phyloP scores from a whole-genome alignment of 805 yeast species.

The Saturnispora saitoi region DNA sequence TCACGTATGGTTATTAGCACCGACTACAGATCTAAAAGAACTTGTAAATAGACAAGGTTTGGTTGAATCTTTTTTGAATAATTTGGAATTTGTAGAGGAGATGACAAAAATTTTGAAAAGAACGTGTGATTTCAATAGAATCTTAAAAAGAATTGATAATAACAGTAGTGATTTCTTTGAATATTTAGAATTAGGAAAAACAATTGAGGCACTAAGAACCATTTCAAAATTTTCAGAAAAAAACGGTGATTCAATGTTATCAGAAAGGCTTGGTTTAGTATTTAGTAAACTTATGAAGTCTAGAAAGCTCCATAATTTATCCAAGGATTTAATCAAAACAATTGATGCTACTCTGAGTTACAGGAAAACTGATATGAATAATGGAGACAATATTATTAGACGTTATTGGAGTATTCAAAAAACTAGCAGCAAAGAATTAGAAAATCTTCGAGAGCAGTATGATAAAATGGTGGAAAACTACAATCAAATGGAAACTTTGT shows the following conservation, averaged over 20 bases:
- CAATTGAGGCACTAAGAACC: conserved; percentile 22
- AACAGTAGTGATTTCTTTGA: conserved; percentile 25
- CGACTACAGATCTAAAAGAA: conserved; percentile 51
- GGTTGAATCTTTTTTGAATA: conserved; percentile 36
- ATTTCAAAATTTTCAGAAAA: conserved; percentile 20
- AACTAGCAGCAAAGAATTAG: conserved; percentile 17
- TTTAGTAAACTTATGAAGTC: conserved; percentile 16
- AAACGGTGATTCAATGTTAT: conserved; percentile 4
- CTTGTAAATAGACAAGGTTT: conserved; percentile 48
- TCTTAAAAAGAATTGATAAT: conserved; percentile 49
- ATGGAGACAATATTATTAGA: conserved; percentile 22
- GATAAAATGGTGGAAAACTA: conserved; percentile 13
- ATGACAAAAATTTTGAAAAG: conserved; percentile 33
- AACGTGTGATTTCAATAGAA: conserved; percentile 50
- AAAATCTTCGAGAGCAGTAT: conserved; percentile 17
- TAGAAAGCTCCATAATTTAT: conserved; percentile 14
- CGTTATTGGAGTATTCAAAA: conserved; percentile 22
- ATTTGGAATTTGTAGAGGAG: conserved; percentile 23
- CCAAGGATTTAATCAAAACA: conserved; percentile 25
- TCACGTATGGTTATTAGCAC: conserved; percentile 75
- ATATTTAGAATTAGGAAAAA: conserved; percentile 24
- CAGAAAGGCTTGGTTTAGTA: conserved; percentile 14
- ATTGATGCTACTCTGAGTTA: conserved; percentile 17
- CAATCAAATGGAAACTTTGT: conserved; percentile 8
- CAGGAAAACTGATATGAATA: conserved; percentile 13